Base-by-base conservation (phyloP, 495 filamentous ascomycete species). In the Bacidia gigantensis region DNA sequence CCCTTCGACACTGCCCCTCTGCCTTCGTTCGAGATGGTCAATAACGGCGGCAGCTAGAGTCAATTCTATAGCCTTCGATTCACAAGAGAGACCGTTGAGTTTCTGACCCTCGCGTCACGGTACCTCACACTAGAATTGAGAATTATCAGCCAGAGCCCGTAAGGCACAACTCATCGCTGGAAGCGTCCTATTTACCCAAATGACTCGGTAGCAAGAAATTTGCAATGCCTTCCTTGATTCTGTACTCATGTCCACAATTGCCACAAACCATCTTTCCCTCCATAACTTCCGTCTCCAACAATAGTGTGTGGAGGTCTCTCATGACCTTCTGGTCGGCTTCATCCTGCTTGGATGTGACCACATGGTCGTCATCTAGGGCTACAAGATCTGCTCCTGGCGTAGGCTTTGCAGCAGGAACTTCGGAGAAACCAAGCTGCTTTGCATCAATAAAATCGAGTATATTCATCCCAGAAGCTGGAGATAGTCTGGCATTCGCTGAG, bases 191-290 rank as follows among this genome's bases (percentile, higher is more conserved):
- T 52, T 55, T 56, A 81, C 87, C 92, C 60, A 97, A 67, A 71
- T 97, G 92, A 60, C 83, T 89, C 17, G 92, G 92, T 63, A 98
- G 69, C 58, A 98, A 70, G 62, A 98, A 98, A 65, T 97, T 97
- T 43, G 88, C 86, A 60, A 97, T 94, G 21, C 92, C 93, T 67
- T 97, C 88, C 62, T 86, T 84, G 40, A 99, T 82, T 60, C 79
- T 77, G 67, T 97, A 97, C 67, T 90, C 82, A 65, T 97, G 88
- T 52, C 85, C 85, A 68, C 92, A 97, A 64, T 83, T 84, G 46
- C 81, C 89, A 63, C 92, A 99, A 22, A 89, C 80, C 53, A 99
- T 72, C 64, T 84, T 90, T 3, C 92, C 92, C 65, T 87, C 84
- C 47, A 72, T 72, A 18, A 97, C 83, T 58, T 86, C 81, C 54